Conservation (phyloP, 441 rosid genomes). For the Melastoma candidum region DNA sequence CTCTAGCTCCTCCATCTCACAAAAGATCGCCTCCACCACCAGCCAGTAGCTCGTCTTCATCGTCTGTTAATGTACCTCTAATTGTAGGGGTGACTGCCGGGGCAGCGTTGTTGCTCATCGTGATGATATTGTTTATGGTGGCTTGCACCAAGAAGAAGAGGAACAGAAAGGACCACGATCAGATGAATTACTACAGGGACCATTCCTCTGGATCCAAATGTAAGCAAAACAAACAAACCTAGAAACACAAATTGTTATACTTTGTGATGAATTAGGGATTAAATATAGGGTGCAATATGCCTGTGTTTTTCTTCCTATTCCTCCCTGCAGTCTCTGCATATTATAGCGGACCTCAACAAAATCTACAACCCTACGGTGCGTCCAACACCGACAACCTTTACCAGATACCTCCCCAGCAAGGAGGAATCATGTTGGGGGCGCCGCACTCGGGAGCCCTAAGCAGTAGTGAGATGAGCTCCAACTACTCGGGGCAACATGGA, state of each 20-base stretch:
- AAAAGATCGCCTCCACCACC: not conserved
- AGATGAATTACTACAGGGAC: slow-evolving; percentile 34
- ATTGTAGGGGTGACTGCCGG: slow-evolving; percentile 42
- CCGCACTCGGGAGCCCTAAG: not conserved
- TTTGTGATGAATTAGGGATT: too few species aligned
- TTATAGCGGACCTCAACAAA: too few species aligned
- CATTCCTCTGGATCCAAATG: slow-evolving; percentile 21
- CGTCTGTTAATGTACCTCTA: slow-evolving; percentile 14
- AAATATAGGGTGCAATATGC: too few species aligned
- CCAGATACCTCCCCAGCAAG: too few species aligned
- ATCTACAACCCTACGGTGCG: too few species aligned
- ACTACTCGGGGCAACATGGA: slow-evolving; percentile 27
- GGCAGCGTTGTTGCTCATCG: slow-evolving; percentile 28
- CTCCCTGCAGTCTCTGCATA: too few species aligned
- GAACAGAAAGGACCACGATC: slow-evolving; percentile 15
- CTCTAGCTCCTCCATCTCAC: slow-evolving; percentile 4
- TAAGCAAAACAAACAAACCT: not conserved
- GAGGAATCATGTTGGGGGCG: too few species aligned
- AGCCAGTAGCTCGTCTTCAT: not conserved
- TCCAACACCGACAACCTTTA: too few species aligned
- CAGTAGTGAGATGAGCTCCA: slow-evolving; percentile 35
- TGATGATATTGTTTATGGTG: slow-evolving; percentile 22
- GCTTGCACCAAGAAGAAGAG: slow-evolving; percentile 41
- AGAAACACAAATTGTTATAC: too few species aligned
- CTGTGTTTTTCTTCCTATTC: too few species aligned